A percentile compares a stretch with the other conserved stretches of the same genome.
Evolutionary conservation across 208 protist species (phyloP).

Genomic region (Acanthamoeba lenticulata): DNA sequence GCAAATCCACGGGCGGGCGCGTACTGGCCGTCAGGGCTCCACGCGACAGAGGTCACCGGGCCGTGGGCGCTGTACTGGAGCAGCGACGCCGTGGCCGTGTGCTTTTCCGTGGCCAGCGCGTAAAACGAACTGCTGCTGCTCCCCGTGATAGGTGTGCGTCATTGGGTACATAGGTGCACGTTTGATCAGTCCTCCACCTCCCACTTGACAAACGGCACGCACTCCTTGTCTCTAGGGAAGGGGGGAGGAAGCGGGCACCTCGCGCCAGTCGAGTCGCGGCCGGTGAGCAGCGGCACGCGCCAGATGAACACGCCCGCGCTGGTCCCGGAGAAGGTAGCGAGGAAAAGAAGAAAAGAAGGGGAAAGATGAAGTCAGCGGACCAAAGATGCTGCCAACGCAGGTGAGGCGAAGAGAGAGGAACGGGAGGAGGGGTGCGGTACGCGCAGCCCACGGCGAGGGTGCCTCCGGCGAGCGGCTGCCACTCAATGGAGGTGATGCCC

Average conservation of each 20-base stretch:
- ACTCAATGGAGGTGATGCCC: not conserved
- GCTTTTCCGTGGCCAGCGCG: not conserved
- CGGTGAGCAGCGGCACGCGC: not conserved
- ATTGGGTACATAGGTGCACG: too few species aligned
- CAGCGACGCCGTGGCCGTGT: not conserved
- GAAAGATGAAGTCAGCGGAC: too few species aligned
- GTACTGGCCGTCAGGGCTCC: constrained; percentile 53
- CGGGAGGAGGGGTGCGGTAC: not conserved
- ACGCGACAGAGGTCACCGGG: constrained; percentile 4
- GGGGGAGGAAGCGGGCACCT: not conserved
- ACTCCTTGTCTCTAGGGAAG: too few species aligned
- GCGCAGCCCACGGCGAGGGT: not conserved
- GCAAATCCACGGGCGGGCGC: too few species aligned
- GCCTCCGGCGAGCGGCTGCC: not conserved
- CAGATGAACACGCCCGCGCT: not conserved
- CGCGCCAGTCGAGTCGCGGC: not conserved
- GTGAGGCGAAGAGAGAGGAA: not conserved
- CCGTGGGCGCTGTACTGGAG: not conserved
- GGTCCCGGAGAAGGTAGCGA: not conserved
- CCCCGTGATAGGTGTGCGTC: too few species aligned
- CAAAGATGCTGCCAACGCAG: too few species aligned
- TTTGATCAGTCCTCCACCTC: too few species aligned
- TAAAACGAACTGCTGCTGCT: not conserved
- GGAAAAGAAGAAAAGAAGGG: not conserved
- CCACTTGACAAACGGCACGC: too few species aligned